Base-by-base conservation (phyloP, 331 rosid species). In the Acacia concinna region DNA sequence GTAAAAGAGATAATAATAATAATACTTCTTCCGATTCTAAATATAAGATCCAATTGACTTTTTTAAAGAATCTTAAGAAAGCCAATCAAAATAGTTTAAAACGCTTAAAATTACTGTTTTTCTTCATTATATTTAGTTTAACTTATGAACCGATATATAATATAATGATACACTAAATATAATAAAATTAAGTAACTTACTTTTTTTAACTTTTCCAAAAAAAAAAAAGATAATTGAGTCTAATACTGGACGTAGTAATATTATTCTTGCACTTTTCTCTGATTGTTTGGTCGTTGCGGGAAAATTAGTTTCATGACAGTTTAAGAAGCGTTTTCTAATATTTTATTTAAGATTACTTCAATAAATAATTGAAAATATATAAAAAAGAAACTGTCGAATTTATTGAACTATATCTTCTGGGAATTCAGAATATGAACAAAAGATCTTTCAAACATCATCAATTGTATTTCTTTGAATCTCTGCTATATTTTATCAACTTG, bases 341-440 rank as follows among this genome's bases (percentile, higher is more conserved):
- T 63, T 69, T 65, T 54, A 66, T 38, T 54, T 35, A 59, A 46
- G 62, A 41, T 34, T 41, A 70, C 67, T 40, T 32, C 20, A 71
- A 59, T 38, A 56, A 62, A 46, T 37, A 59, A 74, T 41, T 40
- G 15, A 25, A 56, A 44, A 83, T 7, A 27, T 30, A 8, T n/a
- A 52, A 1, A 47, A 25, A 57, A 68, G 40, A 11, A 35, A 21
- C 4, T 23, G 32, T 47, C 81, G 71, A 38, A 66, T 82, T 76
- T 71, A 37, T 57, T 79, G 86, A 86, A 17, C 63, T 73, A 76
- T 31, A 73, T 71, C 34, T 73, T 76, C 65, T 0, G 28, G 18
- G 85, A 76, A 79, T 80, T 86, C 72, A 76, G 86, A 80, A 77
- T 77, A 80, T 67, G 68, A 77, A 77, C 70, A 78, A 66, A 56